A percentile compares a stretch with the other conserved stretches of the same genome.
Conservation (phyloP, 768 basidiomycete genomes). For the Leccinum aurantiacum region DNA sequence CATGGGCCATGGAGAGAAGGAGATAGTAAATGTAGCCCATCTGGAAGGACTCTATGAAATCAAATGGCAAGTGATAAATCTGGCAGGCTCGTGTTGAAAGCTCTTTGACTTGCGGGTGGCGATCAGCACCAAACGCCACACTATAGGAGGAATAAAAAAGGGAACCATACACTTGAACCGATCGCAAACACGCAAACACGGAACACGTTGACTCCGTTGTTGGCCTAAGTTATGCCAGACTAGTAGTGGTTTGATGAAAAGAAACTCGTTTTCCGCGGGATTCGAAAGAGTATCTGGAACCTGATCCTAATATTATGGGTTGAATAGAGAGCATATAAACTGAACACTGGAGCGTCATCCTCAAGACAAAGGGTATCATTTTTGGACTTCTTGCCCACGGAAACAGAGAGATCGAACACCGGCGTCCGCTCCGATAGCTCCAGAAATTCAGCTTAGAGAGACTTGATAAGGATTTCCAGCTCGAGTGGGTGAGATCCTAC, state of each 20-base stretch:
- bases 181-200: background rate
- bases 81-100: background rate
- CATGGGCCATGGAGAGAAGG: background rate
- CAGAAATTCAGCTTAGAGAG: too few species aligned
- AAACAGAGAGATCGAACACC: background rate
- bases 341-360: background rate
- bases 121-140: conserved; percentile 5
- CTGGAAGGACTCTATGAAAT: background rate
- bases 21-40: background rate
- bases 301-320: background rate
- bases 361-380: background rate
- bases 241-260: background rate
- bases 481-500: too few species aligned
- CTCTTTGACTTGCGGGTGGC: background rate
- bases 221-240: background rate
- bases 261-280: background rate
- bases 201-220: background rate
- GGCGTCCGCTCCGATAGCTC: too few species aligned
- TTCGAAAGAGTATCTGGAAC: background rate
- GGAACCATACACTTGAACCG: background rate
- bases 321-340: background rate
- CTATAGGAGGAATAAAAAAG: conserved; percentile 3
- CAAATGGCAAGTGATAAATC: conserved; percentile 5
- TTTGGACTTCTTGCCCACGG: background rate
- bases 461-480: too few species aligned